Conservation (phyloP, 78 protist species). For the Speleostelium caveatum region DNA sequence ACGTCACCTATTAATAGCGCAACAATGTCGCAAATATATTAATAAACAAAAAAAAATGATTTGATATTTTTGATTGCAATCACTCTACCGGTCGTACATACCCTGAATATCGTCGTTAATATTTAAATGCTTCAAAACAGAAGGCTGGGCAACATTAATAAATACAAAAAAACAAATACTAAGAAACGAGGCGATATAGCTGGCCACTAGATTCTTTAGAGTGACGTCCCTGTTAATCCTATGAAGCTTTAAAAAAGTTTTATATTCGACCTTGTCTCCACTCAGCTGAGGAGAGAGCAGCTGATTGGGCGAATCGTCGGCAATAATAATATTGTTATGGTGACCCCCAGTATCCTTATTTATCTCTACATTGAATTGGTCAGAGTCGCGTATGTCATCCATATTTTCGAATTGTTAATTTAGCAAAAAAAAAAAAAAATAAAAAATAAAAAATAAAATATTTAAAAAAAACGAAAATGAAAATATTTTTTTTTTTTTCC, state of each 20-base stretch:
- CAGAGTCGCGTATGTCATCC: no score
- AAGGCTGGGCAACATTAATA: slow-evolving; percentile 72
- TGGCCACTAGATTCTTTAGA: slow-evolving; percentile 24
- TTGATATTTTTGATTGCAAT: neutral
- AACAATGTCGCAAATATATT: neutral
- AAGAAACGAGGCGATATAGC: slow-evolving; percentile 57
- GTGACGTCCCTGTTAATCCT: slow-evolving; percentile 31
- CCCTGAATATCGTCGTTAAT: slow-evolving; percentile 49
- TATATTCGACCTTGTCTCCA: no score
- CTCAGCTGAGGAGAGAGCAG: no score
- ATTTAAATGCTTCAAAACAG: slow-evolving; percentile 17
- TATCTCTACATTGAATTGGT: no score
- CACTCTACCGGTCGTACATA: neutral
- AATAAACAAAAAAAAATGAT: neutral
- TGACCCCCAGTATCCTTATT: no score
- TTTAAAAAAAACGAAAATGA: no score
- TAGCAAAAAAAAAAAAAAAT: no score
- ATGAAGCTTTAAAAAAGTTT: slow-evolving; percentile 46
- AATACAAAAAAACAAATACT: slow-evolving; percentile 73
- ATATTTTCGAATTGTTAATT: no score
- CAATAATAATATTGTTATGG: no score
- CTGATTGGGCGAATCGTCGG: no score
- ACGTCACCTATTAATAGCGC: slow-evolving; percentile 32
- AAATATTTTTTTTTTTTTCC: no score
- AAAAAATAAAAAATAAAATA: no score